Evolutionary conservation across 2,329 filamentous ascomycete species (phyloP), one percentile per base, ranked within the genome.

Genomic region (Colletotrichum sublineola): DNA sequence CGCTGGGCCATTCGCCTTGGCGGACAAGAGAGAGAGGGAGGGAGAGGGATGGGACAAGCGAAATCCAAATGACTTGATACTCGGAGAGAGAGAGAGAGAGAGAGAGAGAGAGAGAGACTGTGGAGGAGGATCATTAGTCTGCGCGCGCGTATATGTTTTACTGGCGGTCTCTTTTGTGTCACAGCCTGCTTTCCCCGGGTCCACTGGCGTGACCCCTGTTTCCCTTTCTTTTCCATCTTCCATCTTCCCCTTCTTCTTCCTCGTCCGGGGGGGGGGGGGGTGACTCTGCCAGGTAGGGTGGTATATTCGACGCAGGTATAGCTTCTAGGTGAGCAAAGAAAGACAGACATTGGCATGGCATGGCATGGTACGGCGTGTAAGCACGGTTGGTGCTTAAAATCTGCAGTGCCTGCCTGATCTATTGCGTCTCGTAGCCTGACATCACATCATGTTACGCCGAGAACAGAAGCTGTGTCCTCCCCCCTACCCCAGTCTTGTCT

Each of bases 31-130:
- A 15, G 14, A 42, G 40, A 18, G 15, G 2, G 7, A 44, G 18
- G 20, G 42, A 20, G 42, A 40, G 20, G 38, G 24, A 53, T 53
- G 42, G 44, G 36, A 29, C 38, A 36, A 20, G 60, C 46, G n/a
- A 29, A 42, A 53, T 52, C 52, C 64, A 57, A 63, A 44, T 63
- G 68, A 58, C 68, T 53, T 52, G 42, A 46, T 48, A 40, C 46
- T 66, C 31, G 60, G 44, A 18, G 46, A 53, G 66, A 14, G 9
- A 40, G 38, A 9, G 24, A 24, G 24, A 24, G 24, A 14, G n/a
- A n/a, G 44, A 18, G 46, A 53, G 66, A 14, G 9, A 40, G 38
- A 9, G 24, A 24, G 24, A 24, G 24, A 14, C 42, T 44, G 42
- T 20, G 42, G 24, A 24, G 24, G 24, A 44, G 18, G 7, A 42